A percentile compares a stretch with the other conserved stretches of the same genome.
Evolutionary conservation across 2,329 filamentous ascomycete genomes (phyloP).

Genomic region (Davidsoniella neocaledoniae): DNA sequence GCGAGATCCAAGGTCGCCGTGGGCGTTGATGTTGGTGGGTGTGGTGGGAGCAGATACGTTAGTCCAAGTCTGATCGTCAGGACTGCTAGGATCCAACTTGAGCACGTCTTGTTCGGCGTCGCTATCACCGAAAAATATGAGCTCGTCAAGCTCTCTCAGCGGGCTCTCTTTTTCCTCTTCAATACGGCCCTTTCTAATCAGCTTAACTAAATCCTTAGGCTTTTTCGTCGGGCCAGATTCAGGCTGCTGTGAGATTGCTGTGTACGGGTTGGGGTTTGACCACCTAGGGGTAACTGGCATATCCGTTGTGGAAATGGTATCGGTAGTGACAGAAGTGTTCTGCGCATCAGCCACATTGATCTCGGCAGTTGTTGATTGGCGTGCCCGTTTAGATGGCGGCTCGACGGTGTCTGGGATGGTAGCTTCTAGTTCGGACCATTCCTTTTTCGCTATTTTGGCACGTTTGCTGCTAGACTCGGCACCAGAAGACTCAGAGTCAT

Average conservation of each 20-base stretch:
- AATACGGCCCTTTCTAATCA: constrained; percentile 79
- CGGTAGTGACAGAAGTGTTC: neutral
- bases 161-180: constrained; percentile 33
- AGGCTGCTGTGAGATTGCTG: constrained; percentile 55
- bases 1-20: constrained; percentile 36
- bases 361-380: constrained; percentile 20
- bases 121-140: constrained; percentile 68
- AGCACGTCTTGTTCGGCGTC: constrained; percentile 31
- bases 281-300: constrained; percentile 45
- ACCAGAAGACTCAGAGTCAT: constrained; percentile 19
- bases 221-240: constrained; percentile 52
- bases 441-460: neutral
- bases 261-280: constrained; percentile 95
- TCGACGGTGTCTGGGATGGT: constrained; percentile 17
- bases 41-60: constrained; percentile 11
- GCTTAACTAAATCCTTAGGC: constrained; percentile 71
- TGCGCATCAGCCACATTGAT: neutral
- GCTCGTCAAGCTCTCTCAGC: constrained; percentile 54
- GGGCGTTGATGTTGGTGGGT: constrained; percentile 11
- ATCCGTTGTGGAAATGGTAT: neutral
- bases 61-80: constrained; percentile 6
- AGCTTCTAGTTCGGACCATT: neutral
- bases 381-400: constrained; percentile 28
- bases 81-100: constrained; percentile 2
- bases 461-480: neutral